Base-by-base conservation (phyloP, 2,329 filamentous ascomycete genomes). In the Nannizziopsis barbatae region DNA sequence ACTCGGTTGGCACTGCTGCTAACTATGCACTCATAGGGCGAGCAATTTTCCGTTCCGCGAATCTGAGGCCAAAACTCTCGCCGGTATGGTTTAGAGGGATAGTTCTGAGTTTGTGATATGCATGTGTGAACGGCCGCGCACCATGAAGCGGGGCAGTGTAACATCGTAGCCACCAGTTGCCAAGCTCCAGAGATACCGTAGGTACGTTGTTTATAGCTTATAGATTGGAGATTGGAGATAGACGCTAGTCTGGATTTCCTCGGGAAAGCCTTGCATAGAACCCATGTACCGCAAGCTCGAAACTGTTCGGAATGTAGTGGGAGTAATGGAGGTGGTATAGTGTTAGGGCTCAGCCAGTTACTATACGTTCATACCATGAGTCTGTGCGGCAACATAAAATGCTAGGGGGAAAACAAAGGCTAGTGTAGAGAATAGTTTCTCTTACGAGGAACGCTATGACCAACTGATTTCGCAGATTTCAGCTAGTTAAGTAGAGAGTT, bases 311-410 rank as follows among this genome's bases (percentile, higher is more conserved):
- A 69, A 64, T n/a, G 69, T 73, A 12, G 65, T 76, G 30, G 59
- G 64, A 2, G 64, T 65, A 31, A 75, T 77, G 68, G 65, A 63
- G 10, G 73, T 74, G 0, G 71, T 77, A n/a, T n/a, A 52, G 73
- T 77, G 10, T 55, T 77, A 18, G 75, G 75, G 0, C n/a, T 72
- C 71, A 2, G 75, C 75, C 9, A 77, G n/a, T n/a, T n/a, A n/a
- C n/a, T n/a, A n/a, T n/a, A n/a, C n/a, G n/a, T n/a, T n/a, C 75
- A 0, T 72, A 70, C 53, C 64, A 77, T 2, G 75, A 77, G 53
- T 74, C 73, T 0, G 69, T 71, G 3, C 60, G 75, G 18, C 58
- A 77, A 40, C 67, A 70, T 14, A 69, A 10, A 12, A 5, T 40
- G 18, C 9, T 40, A 14, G 30, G 15, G 45, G 58, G 65, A 18